Percentiles rank a stretch among this genome's conserved stretches.
These are phyloP conservation scores for Trichoderma atroviride DNA, from an alignment of 2,329 filamentous ascomycete genomes.

Conservation along the genomic window DNA sequence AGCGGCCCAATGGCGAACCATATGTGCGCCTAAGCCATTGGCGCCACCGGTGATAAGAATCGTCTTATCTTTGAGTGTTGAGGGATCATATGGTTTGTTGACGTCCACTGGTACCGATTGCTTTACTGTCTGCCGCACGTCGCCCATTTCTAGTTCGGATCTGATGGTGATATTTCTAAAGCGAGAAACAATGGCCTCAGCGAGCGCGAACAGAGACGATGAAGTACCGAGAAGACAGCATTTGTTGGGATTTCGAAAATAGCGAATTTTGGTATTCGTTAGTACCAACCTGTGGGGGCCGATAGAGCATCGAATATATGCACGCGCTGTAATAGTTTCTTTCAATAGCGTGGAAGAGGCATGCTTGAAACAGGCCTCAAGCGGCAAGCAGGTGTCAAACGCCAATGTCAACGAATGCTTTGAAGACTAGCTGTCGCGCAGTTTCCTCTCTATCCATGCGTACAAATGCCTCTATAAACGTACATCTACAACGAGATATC, in stretches of 20 bases:
- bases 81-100: slow-evolving; percentile 46
- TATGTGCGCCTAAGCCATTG: slow-evolving; percentile 60
- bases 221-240: too few relatives aligned
- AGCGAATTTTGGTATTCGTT: neutral
- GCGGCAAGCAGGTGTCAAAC: neutral
- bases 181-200: neutral
- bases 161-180: neutral
- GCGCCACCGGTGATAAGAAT: slow-evolving; percentile 67
- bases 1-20: slow-evolving; percentile 56
- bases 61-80: slow-evolving; percentile 55
- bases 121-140: slow-evolving; percentile 28
- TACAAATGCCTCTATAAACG: neutral
- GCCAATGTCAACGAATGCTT: neutral
- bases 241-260: neutral
- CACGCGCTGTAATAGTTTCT: neutral
- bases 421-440: neutral
- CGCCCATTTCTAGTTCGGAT: neutral
- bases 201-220: neutral
- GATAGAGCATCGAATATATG: neutral
- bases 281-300: neutral
- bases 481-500: neutral
- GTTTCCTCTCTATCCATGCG: neutral
- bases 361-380: neutral
- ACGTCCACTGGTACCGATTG: slow-evolving; percentile 52
- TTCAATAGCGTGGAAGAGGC: neutral